Evolutionary conservation across 257 asterid species (phyloP).

Genomic region (Salvia splendens): DNA sequence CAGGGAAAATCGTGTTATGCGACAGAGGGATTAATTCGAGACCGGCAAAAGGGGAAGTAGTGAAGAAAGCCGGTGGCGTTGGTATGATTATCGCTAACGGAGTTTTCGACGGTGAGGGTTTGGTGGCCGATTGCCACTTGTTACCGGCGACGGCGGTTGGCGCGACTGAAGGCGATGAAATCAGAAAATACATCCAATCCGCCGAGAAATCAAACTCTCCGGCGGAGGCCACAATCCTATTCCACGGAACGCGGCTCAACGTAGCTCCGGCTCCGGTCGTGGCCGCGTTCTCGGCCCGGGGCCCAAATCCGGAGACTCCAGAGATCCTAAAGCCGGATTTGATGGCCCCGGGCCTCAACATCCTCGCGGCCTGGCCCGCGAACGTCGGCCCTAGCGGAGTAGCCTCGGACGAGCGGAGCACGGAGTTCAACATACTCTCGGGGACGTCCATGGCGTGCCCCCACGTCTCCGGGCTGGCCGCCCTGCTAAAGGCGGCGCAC

Average conservation of each 20-base stretch:
- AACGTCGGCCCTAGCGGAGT: slow-evolving; percentile 70
- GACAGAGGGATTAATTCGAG: slow-evolving; percentile 82
- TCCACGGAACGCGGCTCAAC: slow-evolving; percentile 66
- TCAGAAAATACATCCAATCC: slow-evolving; percentile 59
- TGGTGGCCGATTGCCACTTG: slow-evolving; percentile 86
- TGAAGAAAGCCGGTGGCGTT: slow-evolving; percentile 83
- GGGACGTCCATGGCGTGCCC: slow-evolving; percentile 98
- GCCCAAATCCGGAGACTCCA: slow-evolving; percentile 82
- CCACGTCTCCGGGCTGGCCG: slow-evolving; percentile 82
- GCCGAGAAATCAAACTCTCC: slow-evolving; percentile 37
- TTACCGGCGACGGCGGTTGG: slow-evolving; percentile 85
- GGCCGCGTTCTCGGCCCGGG: slow-evolving; percentile 84
- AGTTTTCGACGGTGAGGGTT: slow-evolving; percentile 78
- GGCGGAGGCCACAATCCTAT: slow-evolving; percentile 58
- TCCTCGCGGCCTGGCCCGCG: slow-evolving; percentile 92
- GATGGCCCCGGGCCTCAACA: slow-evolving; percentile 87
- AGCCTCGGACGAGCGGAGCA: slow-evolving; percentile 60
- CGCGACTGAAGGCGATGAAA: slow-evolving; percentile 59
- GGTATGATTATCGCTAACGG: slow-evolving; percentile 90
- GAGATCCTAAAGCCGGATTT: slow-evolving; percentile 86
- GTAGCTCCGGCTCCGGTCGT: slow-evolving; percentile 85
- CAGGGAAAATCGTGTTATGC: slow-evolving; percentile 69
- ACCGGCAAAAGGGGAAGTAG: slow-evolving; percentile 80
- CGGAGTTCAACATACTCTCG: slow-evolving; percentile 76
- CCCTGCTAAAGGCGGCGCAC: slow-evolving; percentile 84